Evolutionary conservation across 208 protist genomes (phyloP).

Genomic region (Trypanosoma brucei): DNA sequence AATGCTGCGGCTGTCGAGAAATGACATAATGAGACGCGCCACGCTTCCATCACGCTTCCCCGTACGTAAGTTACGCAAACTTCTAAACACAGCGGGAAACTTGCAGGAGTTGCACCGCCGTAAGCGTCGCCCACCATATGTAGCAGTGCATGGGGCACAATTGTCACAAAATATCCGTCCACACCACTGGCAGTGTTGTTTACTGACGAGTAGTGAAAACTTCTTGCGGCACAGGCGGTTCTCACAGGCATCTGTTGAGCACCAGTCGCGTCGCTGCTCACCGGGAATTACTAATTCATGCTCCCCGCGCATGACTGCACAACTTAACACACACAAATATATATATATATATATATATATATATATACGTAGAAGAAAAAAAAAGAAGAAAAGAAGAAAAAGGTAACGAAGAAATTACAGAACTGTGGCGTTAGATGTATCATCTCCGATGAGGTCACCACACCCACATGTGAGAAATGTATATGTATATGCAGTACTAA

Average conservation of each 20-base stretch:
- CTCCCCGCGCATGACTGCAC: neutral
- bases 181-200: constrained; percentile 83
- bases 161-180: constrained; percentile 65
- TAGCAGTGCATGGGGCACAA: constrained; percentile 38
- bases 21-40: constrained; percentile 45
- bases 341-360: constrained; percentile 1
- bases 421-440: too few relatives aligned
- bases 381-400: constrained; percentile 6
- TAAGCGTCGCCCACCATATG: constrained; percentile 12
- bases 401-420: too few relatives aligned
- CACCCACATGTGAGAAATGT: too few relatives aligned
- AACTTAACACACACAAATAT: neutral
- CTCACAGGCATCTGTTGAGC: constrained; percentile 11
- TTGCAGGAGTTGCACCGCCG: constrained; percentile 62
- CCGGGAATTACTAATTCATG: constrained; percentile 30
- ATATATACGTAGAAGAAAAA: constrained; percentile 6
- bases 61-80: constrained; percentile 28
- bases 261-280: constrained; percentile 43
- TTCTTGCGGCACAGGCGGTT: constrained; percentile 28
- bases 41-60: constrained; percentile 27
- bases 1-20: constrained; percentile 34
- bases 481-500: too few relatives aligned
- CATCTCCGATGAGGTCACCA: too few relatives aligned
- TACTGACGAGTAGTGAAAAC: constrained; percentile 29
- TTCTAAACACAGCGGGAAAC: constrained; percentile 55